Evolutionary conservation across 345 rosid species (phyloP), one percentile per base, ranked within the genome.

Genomic region (Excoecaria agallocha): DNA sequence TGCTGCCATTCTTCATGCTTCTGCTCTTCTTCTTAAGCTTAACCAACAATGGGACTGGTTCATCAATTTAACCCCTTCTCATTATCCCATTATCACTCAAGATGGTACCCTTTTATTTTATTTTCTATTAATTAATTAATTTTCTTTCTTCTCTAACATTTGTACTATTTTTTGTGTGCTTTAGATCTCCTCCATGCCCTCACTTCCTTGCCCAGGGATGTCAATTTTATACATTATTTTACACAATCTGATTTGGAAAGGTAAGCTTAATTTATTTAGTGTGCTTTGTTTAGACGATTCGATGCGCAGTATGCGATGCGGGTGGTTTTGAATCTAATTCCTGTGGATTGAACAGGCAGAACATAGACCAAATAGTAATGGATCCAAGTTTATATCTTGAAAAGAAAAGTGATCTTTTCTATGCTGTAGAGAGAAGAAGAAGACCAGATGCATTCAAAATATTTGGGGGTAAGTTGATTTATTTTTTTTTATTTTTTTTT

Each of bases 181-280:
- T 30, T 30, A 83, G 86, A 80, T 74, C 57, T 83, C 43, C 86
- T 83, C 41, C 86, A 80, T 75, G 84, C 80, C 46, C n/a, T 83
- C 59, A 62, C 65, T 73, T 73, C 69, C 62, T 77, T 83, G 78
- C 86, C 84, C 35, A 80, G 78, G 59, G 80, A 83, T 69, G 76
- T 83, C 76, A 83, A 83, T 77, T 75, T 80, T 25, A 68, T 83
- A 56, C 70, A 75, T 38, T 77, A 68, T 64, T 12, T 71, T 12
- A 75, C 12, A 12, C 25, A 68, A 39, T 46, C 63, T 59, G 80
- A 61, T 12, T 78, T 77, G 82, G 65, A 74, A 48, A 79, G 77
- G 86, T 80, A 77, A 71, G 83, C 49, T 49, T 56, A 15, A 63
- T 5, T 38, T 43, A 4, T 16, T 30, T 30, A 30, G 30, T 30